These are phyloP conservation scores for Salvia rosmarinus DNA, from an alignment of 257 asterid species.

Conservation along the genomic window DNA sequence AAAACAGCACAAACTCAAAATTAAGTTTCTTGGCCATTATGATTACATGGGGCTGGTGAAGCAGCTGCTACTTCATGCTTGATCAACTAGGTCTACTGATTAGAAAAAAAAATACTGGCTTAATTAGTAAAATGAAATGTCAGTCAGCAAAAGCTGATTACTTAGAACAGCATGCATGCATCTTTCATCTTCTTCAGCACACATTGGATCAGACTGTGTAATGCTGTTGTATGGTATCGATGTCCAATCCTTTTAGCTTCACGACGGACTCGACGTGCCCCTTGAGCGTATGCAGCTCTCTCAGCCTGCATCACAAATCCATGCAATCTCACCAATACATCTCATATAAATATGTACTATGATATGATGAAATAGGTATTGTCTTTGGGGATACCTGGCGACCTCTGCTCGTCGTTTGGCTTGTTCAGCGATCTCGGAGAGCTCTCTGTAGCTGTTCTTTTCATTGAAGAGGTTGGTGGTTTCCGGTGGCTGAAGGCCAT, in stretches of 20 bases:
- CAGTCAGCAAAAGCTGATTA: no score
- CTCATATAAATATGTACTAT: neutral
- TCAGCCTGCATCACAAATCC: slow-evolving; percentile 51
- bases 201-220: slow-evolving; percentile 64
- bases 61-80: slow-evolving; percentile 19
- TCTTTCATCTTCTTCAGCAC: neutral
- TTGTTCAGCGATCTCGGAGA: slow-evolving; percentile 91
- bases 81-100: slow-evolving; percentile 16
- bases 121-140: neutral
- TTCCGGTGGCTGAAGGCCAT: slow-evolving; percentile 88
- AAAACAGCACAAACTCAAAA: slow-evolving; percentile 10
- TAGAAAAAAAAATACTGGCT: neutral
- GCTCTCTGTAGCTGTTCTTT: slow-evolving; percentile 81
- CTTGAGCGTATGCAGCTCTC: slow-evolving; percentile 86
- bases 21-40: slow-evolving; percentile 20
- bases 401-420: slow-evolving; percentile 93
- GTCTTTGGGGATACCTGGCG: slow-evolving; percentile 57
- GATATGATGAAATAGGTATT: neutral
- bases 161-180: neutral
- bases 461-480: slow-evolving; percentile 59
- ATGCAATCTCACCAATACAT: neutral
- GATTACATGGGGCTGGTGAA: neutral
- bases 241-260: slow-evolving; percentile 90
- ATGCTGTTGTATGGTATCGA: slow-evolving; percentile 89
- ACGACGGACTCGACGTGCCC: slow-evolving; percentile 97